Evolutionary conservation across 805 yeast genomes (phyloP), one percentile per base, ranked within the genome.

Genomic region (Saccharomycopsis synnaedendra): DNA sequence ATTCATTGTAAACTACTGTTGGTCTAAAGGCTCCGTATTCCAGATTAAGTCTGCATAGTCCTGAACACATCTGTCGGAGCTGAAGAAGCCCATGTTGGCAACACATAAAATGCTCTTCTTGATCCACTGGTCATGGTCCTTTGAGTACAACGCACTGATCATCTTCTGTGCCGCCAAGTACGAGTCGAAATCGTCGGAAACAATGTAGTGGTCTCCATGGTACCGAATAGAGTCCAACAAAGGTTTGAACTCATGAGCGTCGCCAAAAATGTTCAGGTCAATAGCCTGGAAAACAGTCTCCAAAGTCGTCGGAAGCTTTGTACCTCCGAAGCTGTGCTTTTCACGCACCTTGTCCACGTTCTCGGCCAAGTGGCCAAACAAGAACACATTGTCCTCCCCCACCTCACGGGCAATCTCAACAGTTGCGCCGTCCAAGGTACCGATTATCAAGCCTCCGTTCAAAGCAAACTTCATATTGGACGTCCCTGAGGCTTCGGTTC

Each of bases 351-450:
- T 89, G 48, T 88, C 96, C 41, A 88, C 96, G 43, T 84, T 80
- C 67, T 89, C 96, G 35, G 95, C 78, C 60, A 89, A 74, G 60
- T 85, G 85, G 60, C 97, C 97, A 62, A 88, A 88, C 61, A 88
- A 70, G 69, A 88, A 88, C 63, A 89, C 86, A 63, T 88, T 86
- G 44, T 88, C 95, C 60, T 88, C 95, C 44, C 96, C 96, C 56
- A 89, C 77, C 67, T 89, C 96, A 57, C 96, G 77, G 27, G 95
- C 85, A 62, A 88, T 85, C 67, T 88, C 97, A 43, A 89, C 95
- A 60, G 89, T 88, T 54, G 97, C 97, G 61, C 97, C 97, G 61
- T 88, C 97, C 55, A 88, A 96, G 8, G 97, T 89, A 63, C 97
- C 97, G 55, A 88, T 81, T 57, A 88, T 85, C 55, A 88, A 74